Percentiles rank a stretch among this genome's conserved stretches.
Evolutionary conservation across 768 basidiomycete species (phyloP).

Genomic region (Rhodosporidiobolus odoratus): DNA sequence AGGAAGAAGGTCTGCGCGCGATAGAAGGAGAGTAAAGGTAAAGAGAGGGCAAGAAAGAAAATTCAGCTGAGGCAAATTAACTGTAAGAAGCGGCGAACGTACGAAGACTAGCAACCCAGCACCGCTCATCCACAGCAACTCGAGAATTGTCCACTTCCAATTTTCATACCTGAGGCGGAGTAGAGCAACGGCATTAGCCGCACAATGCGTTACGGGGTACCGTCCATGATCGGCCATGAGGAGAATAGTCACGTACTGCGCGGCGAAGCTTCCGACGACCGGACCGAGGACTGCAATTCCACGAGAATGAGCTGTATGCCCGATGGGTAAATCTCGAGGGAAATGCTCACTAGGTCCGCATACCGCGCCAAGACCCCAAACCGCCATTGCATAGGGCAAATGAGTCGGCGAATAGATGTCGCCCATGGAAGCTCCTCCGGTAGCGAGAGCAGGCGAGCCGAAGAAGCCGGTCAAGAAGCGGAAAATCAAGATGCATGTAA

Average conservation of each 20-base stretch:
- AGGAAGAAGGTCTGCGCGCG: slow-evolving; percentile 32
- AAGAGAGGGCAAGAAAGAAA: background rate
- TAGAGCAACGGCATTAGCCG: too few relatives aligned
- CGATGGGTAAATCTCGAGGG: background rate
- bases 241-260: too few relatives aligned
- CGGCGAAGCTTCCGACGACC: slow-evolving; percentile 44
- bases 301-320: background rate
- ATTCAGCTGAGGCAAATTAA: background rate
- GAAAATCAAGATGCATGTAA: background rate
- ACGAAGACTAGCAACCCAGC: slow-evolving; percentile 43
- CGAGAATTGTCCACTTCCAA: slow-evolving; percentile 47
- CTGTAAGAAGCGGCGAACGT: background rate
- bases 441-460: slow-evolving; percentile 37
- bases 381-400: slow-evolving; percentile 30
- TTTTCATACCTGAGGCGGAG: slow-evolving; percentile 43
- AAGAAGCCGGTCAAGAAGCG: slow-evolving; percentile 47
- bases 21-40: background rate
- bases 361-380: slow-evolving; percentile 44
- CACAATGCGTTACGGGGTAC: too few relatives aligned
- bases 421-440: slow-evolving; percentile 44
- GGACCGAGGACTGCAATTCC: background rate
- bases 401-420: slow-evolving; percentile 12
- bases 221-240: too few relatives aligned
- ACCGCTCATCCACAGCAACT: slow-evolving; percentile 47
- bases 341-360: background rate